Base-by-base conservation (phyloP, 2,329 filamentous ascomycete genomes). In the Penicillium crustosum region DNA sequence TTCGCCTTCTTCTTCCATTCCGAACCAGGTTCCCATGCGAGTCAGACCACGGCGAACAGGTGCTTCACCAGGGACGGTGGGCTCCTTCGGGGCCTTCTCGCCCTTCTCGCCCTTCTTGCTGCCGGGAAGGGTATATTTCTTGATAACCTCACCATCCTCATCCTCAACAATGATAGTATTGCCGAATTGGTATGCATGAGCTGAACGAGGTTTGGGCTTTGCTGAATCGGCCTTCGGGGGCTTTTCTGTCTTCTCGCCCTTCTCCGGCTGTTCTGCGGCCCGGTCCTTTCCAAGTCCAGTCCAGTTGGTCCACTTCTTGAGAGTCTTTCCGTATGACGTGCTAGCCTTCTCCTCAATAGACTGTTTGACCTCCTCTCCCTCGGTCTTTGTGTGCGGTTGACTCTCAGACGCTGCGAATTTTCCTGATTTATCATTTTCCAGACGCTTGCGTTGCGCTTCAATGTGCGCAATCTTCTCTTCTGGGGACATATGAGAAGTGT, bases 91-190 rank as follows among this genome's bases (percentile, higher is more conserved):
- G 19, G 60, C 39, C 49, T 70, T 67, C 8, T 65, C 58, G 31
- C 54, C 39, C 58, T 69, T 61, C 52, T 77, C 78, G 41, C 53
- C 31, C 59, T 69, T 61, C 55, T 77, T 78, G 35, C 75, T 68
- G 5, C 75, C 74, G 8, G 83, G 84, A 54, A 88, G 86, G 49
- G 85, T 84, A 69, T 87, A 88, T 67, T 86, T 88, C 77, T 87
- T 88, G 73, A 88, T 80, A 27, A 88, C 86, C 70, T 88, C 86
- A 27, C 86, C 86, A 64, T 88, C 84, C 67, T 87, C 85, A 63
- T 88, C 86, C 69, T 88, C 86, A 17, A 88, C 84, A 69, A 88
- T 88, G 63, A 88, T 86, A n/a, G 86, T 88, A 65, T 87, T 87
- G 51, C 86, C 86, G 64, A 87, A 88, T 61, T 88, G 86, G 66